Evolutionary conservation across 768 basidiomycete species (phyloP).

Genomic region (Russula lepida): DNA sequence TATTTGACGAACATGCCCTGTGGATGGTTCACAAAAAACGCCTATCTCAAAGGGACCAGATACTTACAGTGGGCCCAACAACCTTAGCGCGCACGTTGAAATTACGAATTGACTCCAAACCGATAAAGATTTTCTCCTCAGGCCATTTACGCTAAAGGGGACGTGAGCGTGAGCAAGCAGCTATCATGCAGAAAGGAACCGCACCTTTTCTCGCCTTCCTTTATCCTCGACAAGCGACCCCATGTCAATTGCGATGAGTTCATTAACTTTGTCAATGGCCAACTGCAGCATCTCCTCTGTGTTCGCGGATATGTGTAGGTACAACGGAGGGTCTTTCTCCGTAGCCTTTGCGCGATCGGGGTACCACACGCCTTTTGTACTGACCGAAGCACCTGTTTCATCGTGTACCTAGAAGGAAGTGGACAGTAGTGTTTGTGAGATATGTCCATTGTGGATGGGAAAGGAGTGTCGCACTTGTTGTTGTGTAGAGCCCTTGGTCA

Average conservation of each 20-base stretch:
- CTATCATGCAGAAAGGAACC: neutral
- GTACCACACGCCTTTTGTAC: conserved; percentile 94
- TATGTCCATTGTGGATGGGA: neutral
- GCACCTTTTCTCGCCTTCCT: conserved; percentile 58
- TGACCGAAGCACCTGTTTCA: conserved; percentile 86
- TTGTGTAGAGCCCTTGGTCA: conserved; percentile 92
- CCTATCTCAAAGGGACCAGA: neutral
- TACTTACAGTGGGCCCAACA: conserved; percentile 80
- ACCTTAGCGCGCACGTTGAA: conserved; percentile 98
- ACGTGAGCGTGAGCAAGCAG: conserved; percentile 7
- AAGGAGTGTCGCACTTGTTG: conserved; percentile 52
- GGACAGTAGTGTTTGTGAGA: neutral
- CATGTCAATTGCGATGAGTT: conserved; percentile 64
- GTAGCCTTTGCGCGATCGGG: conserved; percentile 88
- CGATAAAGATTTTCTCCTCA: conserved; percentile 89
- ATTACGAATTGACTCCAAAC: conserved; percentile 84
- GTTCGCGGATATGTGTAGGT: conserved; percentile 84
- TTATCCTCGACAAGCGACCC: conserved; percentile 78
- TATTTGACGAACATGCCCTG: conserved; percentile 97
- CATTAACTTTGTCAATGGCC: conserved; percentile 65
- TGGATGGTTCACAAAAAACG: neutral
- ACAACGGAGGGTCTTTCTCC: conserved; percentile 87
- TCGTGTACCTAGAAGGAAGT: conserved; percentile 60
- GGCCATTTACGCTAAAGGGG: conserved; percentile 83
- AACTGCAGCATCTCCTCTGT: conserved; percentile 55